phyloP scores from a whole-genome alignment of 768 basidiomycete species.

The Chalciporus piperatus region DNA sequence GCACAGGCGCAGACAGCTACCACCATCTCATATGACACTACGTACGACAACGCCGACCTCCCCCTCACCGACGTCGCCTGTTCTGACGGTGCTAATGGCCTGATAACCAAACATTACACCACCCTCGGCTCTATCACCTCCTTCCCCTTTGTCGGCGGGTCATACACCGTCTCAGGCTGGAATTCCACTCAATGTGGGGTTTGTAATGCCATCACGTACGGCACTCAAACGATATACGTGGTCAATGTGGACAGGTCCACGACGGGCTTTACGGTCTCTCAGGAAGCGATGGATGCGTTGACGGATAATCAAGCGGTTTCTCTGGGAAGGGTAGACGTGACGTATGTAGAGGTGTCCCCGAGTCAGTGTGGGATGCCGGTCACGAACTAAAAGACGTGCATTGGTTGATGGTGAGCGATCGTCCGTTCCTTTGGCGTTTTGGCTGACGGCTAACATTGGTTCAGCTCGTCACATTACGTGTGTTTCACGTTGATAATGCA shows the following conservation, averaged over 20 bases:
- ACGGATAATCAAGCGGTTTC: constrained; percentile 10
- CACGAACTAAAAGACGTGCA: not conserved
- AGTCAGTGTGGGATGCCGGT: not conserved
- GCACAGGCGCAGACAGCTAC: constrained; percentile 19
- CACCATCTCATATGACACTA: constrained; percentile 37
- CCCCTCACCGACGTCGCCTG: constrained; percentile 35
- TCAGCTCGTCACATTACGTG: no score
- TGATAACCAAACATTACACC: constrained; percentile 31
- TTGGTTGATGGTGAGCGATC: not conserved
- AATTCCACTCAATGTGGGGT: constrained; percentile 27
- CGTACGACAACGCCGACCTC: constrained; percentile 31
- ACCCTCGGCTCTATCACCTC: constrained; percentile 37
- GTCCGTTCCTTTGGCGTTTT: no score
- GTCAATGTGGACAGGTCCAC: constrained; percentile 53
- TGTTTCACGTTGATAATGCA: no score
- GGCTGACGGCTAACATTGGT: no score
- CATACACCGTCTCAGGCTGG: constrained; percentile 18
- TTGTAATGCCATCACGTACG: constrained; percentile 32
- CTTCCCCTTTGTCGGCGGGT: constrained; percentile 38
- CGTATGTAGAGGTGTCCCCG: not conserved
- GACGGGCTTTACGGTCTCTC: constrained; percentile 37
- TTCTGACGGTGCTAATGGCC: constrained; percentile 38
- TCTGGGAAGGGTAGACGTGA: constrained; percentile 21
- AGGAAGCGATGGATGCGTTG: constrained; percentile 26
- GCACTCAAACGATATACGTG: constrained; percentile 41